These are phyloP conservation scores for Plenodomus lindquistii DNA, from an alignment of 2,329 filamentous ascomycete species.

Conservation along the genomic window DNA sequence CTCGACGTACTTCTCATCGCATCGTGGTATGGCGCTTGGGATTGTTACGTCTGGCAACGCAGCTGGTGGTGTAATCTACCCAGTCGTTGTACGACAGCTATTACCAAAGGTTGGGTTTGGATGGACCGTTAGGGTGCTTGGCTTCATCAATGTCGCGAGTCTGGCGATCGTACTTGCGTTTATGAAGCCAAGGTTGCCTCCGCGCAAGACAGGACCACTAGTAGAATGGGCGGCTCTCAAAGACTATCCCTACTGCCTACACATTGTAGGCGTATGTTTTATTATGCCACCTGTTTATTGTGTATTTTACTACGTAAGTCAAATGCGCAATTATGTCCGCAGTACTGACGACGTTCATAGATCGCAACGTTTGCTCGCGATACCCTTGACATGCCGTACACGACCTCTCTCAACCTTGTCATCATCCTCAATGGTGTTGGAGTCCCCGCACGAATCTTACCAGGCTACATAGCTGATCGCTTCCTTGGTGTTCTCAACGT, in stretches of 20 bases:
- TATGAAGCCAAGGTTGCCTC: conserved; percentile 53
- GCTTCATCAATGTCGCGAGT: conserved; percentile 49
- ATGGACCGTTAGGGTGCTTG: conserved; percentile 46
- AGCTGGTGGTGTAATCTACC: conserved; percentile 66
- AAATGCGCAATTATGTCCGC: neutral
- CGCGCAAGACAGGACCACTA: conserved; percentile 54
- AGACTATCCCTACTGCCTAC: conserved; percentile 59
- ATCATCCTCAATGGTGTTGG: conserved; percentile 62
- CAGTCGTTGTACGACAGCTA: conserved; percentile 55
- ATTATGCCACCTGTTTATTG: conserved; percentile 60
- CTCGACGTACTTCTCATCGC: conserved; percentile 62
- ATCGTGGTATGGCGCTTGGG: conserved; percentile 62
- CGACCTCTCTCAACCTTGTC: conserved; percentile 58
- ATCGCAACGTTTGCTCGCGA: conserved; percentile 45
- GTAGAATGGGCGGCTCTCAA: conserved; percentile 62
- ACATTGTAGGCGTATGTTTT: conserved; percentile 51
- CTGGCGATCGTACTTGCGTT: conserved; percentile 44
- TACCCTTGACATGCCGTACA: conserved; percentile 52
- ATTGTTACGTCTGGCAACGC: conserved; percentile 62
- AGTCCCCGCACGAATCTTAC: conserved; percentile 57
- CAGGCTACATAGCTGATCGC: conserved; percentile 59
- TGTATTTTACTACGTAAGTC: conserved; percentile 61
- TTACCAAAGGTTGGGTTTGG: conserved; percentile 46
- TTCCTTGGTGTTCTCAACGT: conserved; percentile 64
- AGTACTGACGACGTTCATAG: conserved; percentile 6